Percentiles rank a stretch among this genome's conserved stretches.
phyloP scores from a whole-genome alignment of 2,329 filamentous ascomycete genomes.

The Colletotrichum sp. region DNA sequence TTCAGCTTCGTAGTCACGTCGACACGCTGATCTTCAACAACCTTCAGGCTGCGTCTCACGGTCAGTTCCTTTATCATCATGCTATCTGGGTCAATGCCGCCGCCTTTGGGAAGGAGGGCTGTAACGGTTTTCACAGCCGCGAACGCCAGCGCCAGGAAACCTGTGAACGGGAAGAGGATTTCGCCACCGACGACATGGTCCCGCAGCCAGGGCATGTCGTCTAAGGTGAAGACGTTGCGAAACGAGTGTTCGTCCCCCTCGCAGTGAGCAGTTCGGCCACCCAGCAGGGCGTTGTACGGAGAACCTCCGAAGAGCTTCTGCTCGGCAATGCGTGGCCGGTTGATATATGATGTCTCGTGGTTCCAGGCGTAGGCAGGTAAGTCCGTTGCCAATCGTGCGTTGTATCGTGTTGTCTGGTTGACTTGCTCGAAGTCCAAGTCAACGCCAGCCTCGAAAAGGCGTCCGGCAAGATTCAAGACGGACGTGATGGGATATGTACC shows the following conservation, averaged over 20 bases:
- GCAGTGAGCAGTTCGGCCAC: constrained; percentile 46
- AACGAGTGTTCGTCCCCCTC: constrained; percentile 51
- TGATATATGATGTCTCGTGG: constrained; percentile 48
- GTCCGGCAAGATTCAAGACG: constrained; percentile 45
- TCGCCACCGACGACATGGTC: constrained; percentile 63
- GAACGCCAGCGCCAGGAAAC: constrained; percentile 54
- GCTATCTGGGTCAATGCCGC: not conserved
- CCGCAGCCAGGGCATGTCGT: constrained; percentile 60
- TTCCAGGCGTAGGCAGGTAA: constrained; percentile 54
- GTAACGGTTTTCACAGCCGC: constrained; percentile 38
- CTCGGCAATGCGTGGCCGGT: constrained; percentile 47
- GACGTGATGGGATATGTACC: constrained; percentile 49
- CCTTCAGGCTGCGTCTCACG: constrained; percentile 25
- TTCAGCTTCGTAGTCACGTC: constrained; percentile 30
- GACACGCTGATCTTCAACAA: constrained; percentile 30
- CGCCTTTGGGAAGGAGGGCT: not conserved
- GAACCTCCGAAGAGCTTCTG: constrained; percentile 43
- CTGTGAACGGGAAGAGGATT: constrained; percentile 59
- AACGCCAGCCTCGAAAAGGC: not conserved
- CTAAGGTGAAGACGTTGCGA: constrained; percentile 50
- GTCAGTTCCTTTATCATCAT: constrained; percentile 23
- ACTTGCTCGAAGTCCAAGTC: not conserved
- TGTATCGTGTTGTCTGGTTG: not conserved
- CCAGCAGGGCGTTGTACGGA: constrained; percentile 50
- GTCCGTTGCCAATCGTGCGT: constrained; percentile 33